Conservation (phyloP, 202 grass and related monocot species). For the Dendrocalamus latiflorus region DNA sequence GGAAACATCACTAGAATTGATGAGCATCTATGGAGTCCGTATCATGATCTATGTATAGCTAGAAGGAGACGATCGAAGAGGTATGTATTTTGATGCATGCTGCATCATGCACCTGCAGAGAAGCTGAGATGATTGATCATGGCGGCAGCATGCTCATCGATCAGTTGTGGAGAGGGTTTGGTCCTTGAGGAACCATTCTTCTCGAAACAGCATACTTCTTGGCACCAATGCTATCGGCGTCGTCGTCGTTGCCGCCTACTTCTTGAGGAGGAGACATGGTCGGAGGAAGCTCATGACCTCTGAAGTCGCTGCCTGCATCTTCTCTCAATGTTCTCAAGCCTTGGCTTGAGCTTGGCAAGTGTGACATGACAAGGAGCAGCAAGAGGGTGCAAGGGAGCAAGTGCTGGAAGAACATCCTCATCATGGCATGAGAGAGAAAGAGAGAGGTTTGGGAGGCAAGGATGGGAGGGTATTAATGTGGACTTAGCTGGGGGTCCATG, state of each 20-base stretch:
- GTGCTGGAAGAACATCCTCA: conserved; percentile 21
- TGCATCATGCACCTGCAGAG: conserved; percentile 14
- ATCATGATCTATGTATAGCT: background rate
- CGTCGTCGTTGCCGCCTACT: background rate
- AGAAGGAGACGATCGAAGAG: background rate
- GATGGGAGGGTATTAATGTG: conserved; percentile 52
- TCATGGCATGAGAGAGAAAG: conserved; percentile 10
- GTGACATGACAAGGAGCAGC: conserved; percentile 26
- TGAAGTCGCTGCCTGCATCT: background rate
- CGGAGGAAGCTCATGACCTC: conserved; percentile 18
- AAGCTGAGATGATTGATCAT: background rate
- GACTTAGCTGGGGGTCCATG: no score
- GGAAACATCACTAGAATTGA: background rate
- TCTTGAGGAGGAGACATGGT: conserved; percentile 24
- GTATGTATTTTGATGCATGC: conserved; percentile 6
- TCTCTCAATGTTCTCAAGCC: conserved; percentile 34
- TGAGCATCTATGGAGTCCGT: conserved; percentile 1
- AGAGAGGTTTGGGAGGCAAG: background rate
- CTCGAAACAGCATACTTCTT: conserved; percentile 36
- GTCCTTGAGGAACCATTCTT: conserved; percentile 65
- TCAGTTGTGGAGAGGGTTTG: conserved; percentile 82
- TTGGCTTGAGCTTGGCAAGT: conserved; percentile 29
- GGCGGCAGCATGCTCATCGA: background rate
- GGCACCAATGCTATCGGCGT: background rate
- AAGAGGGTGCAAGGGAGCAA: conserved; percentile 29